Evolutionary conservation across 2,329 filamentous ascomycete species (phyloP).

Genomic region (Hymenoscyphus albidus): DNA sequence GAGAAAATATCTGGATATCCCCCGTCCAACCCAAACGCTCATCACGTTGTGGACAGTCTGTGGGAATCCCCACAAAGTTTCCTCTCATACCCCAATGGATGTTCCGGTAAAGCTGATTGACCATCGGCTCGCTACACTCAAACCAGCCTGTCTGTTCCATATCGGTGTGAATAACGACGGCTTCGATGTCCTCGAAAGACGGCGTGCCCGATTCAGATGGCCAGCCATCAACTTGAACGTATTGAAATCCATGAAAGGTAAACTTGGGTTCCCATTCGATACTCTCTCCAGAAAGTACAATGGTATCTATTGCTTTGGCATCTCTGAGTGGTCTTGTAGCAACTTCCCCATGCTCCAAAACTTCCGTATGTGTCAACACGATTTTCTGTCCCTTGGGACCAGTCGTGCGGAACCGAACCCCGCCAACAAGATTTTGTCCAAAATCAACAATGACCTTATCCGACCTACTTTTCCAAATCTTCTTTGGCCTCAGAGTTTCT

Average conservation of each 20-base stretch:
- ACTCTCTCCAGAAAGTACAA: slow-evolving; percentile 36
- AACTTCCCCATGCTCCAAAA: slow-evolving; percentile 43
- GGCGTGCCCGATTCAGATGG: slow-evolving; percentile 1
- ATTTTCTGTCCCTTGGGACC: slow-evolving; percentile 41
- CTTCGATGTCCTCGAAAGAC: slow-evolving; percentile 20
- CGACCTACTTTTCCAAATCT: slow-evolving; percentile 36
- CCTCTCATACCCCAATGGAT: slow-evolving; percentile 45
- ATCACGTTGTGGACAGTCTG: slow-evolving; percentile 47
- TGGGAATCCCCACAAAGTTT: slow-evolving; percentile 45
- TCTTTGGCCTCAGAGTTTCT: slow-evolving; percentile 37
- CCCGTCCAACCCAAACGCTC: slow-evolving; percentile 48
- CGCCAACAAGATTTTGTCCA: slow-evolving; percentile 55
- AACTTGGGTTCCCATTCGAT: slow-evolving; percentile 39
- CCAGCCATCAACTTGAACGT: slow-evolving; percentile 30
- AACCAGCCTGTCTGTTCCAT: slow-evolving; percentile 29
- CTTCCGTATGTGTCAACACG: slow-evolving; percentile 42
- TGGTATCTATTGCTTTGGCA: slow-evolving; percentile 38
- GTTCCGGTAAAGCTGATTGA: slow-evolving; percentile 46
- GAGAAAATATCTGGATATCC: slow-evolving; percentile 43
- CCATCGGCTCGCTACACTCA: slow-evolving; percentile 28
- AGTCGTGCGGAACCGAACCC: slow-evolving; percentile 39
- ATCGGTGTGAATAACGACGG: slow-evolving; percentile 27
- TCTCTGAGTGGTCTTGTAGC: slow-evolving; percentile 39
- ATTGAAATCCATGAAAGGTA: slow-evolving; percentile 48
- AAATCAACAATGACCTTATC: slow-evolving; percentile 51